Conservation (phyloP, 2,329 filamentous ascomycete genomes). For the Talaromyces sp. region DNA sequence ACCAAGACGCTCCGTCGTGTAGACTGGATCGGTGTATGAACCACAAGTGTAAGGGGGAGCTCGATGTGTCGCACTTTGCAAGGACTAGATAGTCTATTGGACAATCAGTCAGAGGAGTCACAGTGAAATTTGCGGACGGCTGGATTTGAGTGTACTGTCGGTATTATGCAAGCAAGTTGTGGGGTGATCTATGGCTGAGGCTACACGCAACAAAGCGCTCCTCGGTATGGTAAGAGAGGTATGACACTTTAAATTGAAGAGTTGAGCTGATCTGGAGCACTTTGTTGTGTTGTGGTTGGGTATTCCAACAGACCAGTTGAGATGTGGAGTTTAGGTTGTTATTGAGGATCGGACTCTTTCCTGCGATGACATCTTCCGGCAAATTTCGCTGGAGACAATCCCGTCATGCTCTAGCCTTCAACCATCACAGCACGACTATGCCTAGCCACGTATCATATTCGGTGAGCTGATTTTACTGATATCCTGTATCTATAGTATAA, state of each 20-base stretch:
- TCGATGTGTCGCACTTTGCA: not conserved
- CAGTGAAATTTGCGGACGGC: not conserved
- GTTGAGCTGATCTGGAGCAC: not conserved
- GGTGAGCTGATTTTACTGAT: not conserved
- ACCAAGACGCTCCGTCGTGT: not conserved
- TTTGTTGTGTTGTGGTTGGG: not conserved
- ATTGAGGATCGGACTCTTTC: not conserved
- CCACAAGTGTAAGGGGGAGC: not conserved
- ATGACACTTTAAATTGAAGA: not conserved
- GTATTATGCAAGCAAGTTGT: constrained; percentile 11
- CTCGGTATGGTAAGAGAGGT: not conserved
- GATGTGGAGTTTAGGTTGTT: not conserved
- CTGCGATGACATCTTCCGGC: constrained; percentile 9
- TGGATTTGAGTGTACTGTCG: not conserved
- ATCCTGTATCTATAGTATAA: too few relatives aligned
- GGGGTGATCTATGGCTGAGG: constrained; percentile 9
- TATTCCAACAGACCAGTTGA: not conserved
- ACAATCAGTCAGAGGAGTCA: not conserved
- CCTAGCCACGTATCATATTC: not conserved
- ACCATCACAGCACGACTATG: not conserved
- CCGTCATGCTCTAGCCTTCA: not conserved
- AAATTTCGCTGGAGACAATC: not conserved
- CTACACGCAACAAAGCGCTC: constrained; percentile 18
- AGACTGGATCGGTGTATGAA: not conserved
- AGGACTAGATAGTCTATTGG: not conserved